phyloP scores from a whole-genome alignment of 2,329 filamentous ascomycete species.

The Penicillium sp. region DNA sequence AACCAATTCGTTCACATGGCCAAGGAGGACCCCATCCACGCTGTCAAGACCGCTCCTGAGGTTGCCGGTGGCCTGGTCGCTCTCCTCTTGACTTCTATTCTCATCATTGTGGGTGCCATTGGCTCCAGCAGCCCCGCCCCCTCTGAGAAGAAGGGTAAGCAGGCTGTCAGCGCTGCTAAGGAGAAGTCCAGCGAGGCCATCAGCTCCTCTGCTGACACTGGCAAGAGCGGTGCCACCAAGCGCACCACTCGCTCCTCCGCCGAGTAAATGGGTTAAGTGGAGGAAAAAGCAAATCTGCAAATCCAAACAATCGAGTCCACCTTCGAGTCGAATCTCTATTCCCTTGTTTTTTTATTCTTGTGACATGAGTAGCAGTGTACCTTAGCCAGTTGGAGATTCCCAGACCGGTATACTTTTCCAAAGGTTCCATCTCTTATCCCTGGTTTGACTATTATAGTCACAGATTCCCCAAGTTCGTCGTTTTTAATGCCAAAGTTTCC shows the following conservation, averaged over 20 bases:
- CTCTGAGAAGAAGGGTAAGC: conserved; percentile 74
- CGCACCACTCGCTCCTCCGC: conserved; percentile 51
- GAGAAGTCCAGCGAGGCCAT: conserved; percentile 67
- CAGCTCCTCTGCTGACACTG: conserved; percentile 67
- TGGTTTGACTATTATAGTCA: background rate
- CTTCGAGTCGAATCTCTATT: conserved; percentile 15
- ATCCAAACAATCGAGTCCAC: conserved; percentile 10
- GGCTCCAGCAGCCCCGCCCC: conserved; percentile 62
- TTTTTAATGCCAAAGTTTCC: background rate
- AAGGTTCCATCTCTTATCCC: conserved; percentile 2
- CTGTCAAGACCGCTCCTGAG: conserved; percentile 87
- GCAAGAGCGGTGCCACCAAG: conserved; percentile 68
- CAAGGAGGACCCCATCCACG: conserved; percentile 78
- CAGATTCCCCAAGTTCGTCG: background rate
- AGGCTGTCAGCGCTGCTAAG: conserved; percentile 60
- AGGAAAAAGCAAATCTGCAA: conserved; percentile 13
- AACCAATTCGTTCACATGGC: conserved; percentile 86
- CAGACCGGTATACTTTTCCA: conserved; percentile 8
- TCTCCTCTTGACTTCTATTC: conserved; percentile 67
- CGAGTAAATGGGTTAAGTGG: conserved; percentile 29
- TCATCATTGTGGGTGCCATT: conserved; percentile 68
- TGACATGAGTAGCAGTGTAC: conserved; percentile 18
- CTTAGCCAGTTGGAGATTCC: conserved; percentile 11
- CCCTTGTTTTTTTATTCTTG: conserved; percentile 2
- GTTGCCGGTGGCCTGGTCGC: conserved; percentile 78